Conservation (phyloP, 2,329 filamentous ascomycete species). For the Fusarium guadeloupense region DNA sequence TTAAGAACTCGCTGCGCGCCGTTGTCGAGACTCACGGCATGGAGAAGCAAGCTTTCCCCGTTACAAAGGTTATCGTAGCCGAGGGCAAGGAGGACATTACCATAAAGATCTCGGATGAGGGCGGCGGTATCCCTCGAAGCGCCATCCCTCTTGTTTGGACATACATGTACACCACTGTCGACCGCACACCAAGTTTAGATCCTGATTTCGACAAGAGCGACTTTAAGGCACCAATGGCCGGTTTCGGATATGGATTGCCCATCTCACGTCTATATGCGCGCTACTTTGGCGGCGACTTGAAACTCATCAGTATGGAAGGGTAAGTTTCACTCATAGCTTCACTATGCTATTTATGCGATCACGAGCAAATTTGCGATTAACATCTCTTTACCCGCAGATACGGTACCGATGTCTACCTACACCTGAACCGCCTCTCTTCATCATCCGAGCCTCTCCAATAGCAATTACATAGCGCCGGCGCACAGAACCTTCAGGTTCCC, state of each 20-base stretch:
- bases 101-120: conserved; percentile 97
- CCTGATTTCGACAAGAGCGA: conserved; percentile 99
- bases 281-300: conserved; percentile 97
- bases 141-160: conserved; percentile 99
- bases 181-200: conserved; percentile 92
- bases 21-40: conserved; percentile 95
- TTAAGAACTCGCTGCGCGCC: conserved; percentile 97
- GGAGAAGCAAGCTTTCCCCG: conserved; percentile 94
- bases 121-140: conserved; percentile 91
- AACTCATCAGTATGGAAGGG: conserved; percentile 99
- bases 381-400: conserved; percentile 67
- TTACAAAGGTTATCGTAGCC: conserved; percentile 97
- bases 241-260: conserved; percentile 96
- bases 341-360: neutral
- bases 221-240: conserved; percentile 99
- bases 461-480: conserved; percentile 68
- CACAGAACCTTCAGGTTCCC: conserved; percentile 43
- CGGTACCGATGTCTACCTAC: conserved; percentile 97
- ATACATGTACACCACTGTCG: conserved; percentile 99
- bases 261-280: conserved; percentile 94
- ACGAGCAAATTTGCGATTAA: conserved; percentile 21
- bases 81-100: conserved; percentile 99
- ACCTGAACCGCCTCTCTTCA: conserved; percentile 93
- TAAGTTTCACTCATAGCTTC: conserved; percentile 57
- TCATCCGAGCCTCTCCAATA: conserved; percentile 98